phyloP scores from a whole-genome alignment of 2,329 filamentous ascomycete genomes.

The Sporothrix globosa region DNA sequence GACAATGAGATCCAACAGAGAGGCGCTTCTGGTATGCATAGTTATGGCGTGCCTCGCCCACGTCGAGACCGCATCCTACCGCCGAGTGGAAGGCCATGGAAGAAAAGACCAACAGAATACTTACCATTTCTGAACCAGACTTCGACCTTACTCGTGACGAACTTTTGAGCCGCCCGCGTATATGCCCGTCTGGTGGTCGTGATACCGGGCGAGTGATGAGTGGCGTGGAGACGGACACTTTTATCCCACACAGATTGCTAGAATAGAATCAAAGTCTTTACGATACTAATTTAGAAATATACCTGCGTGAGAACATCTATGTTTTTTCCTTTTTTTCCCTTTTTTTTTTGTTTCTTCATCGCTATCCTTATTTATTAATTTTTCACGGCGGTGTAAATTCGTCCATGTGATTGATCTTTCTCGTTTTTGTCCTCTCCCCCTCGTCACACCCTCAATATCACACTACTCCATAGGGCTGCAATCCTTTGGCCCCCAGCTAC shows the following conservation, averaged over 20 bases:
- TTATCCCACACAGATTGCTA: conserved; percentile 4
- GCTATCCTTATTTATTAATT: no score
- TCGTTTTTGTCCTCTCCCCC: background rate
- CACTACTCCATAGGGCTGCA: background rate
- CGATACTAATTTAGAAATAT: no score
- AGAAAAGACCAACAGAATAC: background rate
- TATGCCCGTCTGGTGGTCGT: background rate
- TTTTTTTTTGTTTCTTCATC: no score
- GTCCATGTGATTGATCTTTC: background rate
- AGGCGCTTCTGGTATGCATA: background rate
- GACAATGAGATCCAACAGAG: background rate
- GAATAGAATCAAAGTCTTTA: background rate
- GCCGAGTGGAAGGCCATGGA: background rate
- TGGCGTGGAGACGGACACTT: background rate
- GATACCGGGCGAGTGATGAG: background rate
- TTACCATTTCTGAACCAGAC: background rate
- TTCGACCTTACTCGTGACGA: background rate
- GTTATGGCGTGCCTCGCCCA: conserved; percentile 7
- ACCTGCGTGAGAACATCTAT: no score
- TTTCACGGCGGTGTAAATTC: background rate
- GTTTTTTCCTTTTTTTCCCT: no score
- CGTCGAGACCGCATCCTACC: conserved; percentile 8
- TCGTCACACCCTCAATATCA: background rate
- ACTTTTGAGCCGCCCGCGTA: background rate
- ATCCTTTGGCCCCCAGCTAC: background rate